Percentiles rank a stretch among this genome's conserved stretches.
Conservation (phyloP, 1,284 basidiomycete genomes). For the Salmacisia buchloeana region DNA sequence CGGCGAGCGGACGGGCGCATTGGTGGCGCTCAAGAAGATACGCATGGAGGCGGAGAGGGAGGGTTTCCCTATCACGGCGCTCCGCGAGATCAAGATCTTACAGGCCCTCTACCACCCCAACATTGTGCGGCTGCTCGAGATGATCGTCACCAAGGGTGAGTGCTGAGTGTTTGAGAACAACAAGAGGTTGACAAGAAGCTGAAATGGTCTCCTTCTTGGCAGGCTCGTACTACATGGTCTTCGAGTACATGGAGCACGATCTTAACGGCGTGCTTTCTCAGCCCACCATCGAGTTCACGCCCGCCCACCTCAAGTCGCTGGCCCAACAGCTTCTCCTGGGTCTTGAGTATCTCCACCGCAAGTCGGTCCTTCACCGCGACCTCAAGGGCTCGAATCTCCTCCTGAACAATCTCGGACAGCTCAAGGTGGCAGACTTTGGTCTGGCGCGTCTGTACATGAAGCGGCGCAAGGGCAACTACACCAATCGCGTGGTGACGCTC, state of each 20-base stretch:
- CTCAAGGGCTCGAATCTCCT: constrained; percentile 98
- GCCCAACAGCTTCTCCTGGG: constrained; percentile 90
- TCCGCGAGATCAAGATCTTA: constrained; percentile 96
- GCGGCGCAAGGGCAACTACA: constrained; percentile 82
- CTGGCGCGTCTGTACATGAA: constrained; percentile 95
- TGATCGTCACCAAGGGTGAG: constrained; percentile 89
- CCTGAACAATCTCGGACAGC: constrained; percentile 82
- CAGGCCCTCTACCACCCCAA: constrained; percentile 86
- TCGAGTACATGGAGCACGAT: constrained; percentile 99
- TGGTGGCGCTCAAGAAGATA: constrained; percentile 92
- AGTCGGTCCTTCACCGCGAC: constrained; percentile 92
- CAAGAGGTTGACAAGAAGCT: neutral
- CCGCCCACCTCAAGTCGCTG: constrained; percentile 87
- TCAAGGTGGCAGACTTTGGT: constrained; percentile 96
- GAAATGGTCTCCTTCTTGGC: constrained; percentile 9
- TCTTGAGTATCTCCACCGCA: constrained; percentile 86
- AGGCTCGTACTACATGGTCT: constrained; percentile 98
- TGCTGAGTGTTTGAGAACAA: constrained; percentile 13
- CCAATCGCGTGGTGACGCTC: constrained; percentile 95
- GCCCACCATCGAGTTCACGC: constrained; percentile 72
- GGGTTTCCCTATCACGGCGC: constrained; percentile 96
- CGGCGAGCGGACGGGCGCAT: constrained; percentile 66
- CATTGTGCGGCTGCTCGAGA: constrained; percentile 83
- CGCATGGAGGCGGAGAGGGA: constrained; percentile 96
- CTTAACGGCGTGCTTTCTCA: constrained; percentile 90